Base-by-base conservation (phyloP, 2,329 filamentous ascomycete species). In the Metarhizium humberi region DNA sequence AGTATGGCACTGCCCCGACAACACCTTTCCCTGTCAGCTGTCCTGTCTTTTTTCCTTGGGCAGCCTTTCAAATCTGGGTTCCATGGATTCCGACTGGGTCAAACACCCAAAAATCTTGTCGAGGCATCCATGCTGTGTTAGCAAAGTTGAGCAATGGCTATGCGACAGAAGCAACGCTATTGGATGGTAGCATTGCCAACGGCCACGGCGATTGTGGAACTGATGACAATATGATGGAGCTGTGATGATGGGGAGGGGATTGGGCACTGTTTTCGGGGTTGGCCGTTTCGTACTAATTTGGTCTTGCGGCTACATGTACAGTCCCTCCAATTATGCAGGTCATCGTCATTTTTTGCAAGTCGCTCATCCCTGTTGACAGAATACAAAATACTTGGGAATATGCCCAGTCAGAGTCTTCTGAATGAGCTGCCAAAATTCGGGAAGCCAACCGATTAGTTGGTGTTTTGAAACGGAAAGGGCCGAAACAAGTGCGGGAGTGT, bases 11-110 rank as follows among this genome's bases (percentile, higher is more conserved):
- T 47, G 54, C 54, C 49, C 40, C 32, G 46, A 45, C 45, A 36
- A 18, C 25, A 20, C 18, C 2, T 36, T 30, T 42, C 3, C 32
- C 14, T 13, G 29, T 25, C 25, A 25, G 25, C 25, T 25, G 16
- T 14, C 14, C 18, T 18, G 38, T 6, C 45, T 36, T 13, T 20
- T 54, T 54, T 13, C 16, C 10, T 11, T 46, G 47, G 34, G 47
- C 40, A 14, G 20, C 25, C 36, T 55, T 42, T 5, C 25, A 46
- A 42, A 25, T 25, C 20, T 29, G n/a, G 43, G 20, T 29, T 46
- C 54, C 50, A 49, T 34, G 50, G 14, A 30, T 51, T 55, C 49
- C 40, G 42, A 51, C 53, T 51, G 48, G 32, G 36, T 32, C 30
- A 2, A 36, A 29, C 36, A 20, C 20, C 43, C n/a, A 25, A 25